Base-by-base conservation (phyloP, 805 yeast genomes). In the Pichia eremophila region DNA sequence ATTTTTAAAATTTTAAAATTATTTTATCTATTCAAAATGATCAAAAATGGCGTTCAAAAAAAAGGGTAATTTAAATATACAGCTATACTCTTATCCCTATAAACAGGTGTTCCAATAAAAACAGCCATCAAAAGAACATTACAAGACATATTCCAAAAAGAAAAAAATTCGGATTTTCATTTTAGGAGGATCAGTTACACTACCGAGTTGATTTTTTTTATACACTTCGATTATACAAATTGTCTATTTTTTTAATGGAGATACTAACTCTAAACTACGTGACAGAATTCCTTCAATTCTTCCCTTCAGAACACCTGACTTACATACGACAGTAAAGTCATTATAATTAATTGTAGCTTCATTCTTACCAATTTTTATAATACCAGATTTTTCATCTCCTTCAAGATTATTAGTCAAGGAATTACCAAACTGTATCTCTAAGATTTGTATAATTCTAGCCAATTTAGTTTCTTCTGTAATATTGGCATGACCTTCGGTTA, bases 351-450 rank as follows among this genome's bases (percentile, higher is more conserved):
- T 77, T 9, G 65, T 66, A 1, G 97, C 98, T 41, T 71, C 81
- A 51, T 74, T 78, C 49, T 81, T 81, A 38, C 95, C 98, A 45
- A 91, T 81, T 32, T 73, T 75, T 14, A 93, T 75, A 1, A 63
- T 59, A 0, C 87, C 85, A 34, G 36, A 34, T 34, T 34, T 34
- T n/a, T 77, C 77, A 25, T 56, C 57, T 12, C 68, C 57, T 46
- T 68, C 66, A 48, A 70, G 64, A 25, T 68, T 61, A 8, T 67
- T 68, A 0, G 67, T 58, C 50, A 85, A 78, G 1, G 89, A 65
- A 25, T 84, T 87, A 15, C 98, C 99, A 67, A 93, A 93, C 58
- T 93, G 99, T 0, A 93, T 89, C 43, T 72, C 69, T 44, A 93
- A 68, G 40, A 93, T 69, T 12, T 78, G 70, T 2, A 77, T 62